A percentile compares a stretch with the other conserved stretches of the same genome.
Conservation (phyloP, 495 filamentous ascomycete genomes). For the Rhypophila decipiens region DNA sequence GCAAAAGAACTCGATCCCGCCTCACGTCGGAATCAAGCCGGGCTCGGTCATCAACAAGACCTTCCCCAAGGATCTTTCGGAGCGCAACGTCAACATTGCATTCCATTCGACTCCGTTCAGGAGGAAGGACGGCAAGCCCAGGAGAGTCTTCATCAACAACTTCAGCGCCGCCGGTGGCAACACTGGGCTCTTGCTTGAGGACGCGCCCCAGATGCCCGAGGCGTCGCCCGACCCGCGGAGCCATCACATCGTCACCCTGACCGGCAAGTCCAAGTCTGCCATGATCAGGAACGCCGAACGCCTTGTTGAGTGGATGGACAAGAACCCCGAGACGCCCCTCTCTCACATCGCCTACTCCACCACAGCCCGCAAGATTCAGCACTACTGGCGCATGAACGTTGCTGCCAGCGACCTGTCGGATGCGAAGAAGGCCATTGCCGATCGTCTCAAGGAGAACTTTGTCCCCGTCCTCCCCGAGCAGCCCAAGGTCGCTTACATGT, state of each 20-base stretch:
- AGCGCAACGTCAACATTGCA: slow-evolving; percentile 67
- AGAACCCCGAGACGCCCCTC: slow-evolving; percentile 46
- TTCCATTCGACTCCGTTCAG: slow-evolving; percentile 56
- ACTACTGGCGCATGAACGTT: slow-evolving; percentile 64
- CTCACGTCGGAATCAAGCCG: slow-evolving; percentile 82
- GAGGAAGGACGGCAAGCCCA: slow-evolving; percentile 52
- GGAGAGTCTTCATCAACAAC: slow-evolving; percentile 63
- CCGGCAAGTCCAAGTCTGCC: slow-evolving; percentile 52
- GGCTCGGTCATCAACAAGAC: slow-evolving; percentile 63
- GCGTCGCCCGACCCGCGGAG: slow-evolving; percentile 40
- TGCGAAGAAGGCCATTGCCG: slow-evolving; percentile 33
- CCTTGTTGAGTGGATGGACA: slow-evolving; percentile 47
- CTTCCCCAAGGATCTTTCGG: slow-evolving; percentile 66
- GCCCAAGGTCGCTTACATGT: slow-evolving; percentile 58
- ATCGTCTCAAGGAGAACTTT: slow-evolving; percentile 40
- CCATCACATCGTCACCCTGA: slow-evolving; percentile 49
- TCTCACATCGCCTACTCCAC: slow-evolving; percentile 68
- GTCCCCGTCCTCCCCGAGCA: slow-evolving; percentile 39
- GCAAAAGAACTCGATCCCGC: slow-evolving; percentile 73
- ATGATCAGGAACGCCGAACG: slow-evolving; percentile 47
- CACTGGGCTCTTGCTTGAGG: slow-evolving; percentile 57
- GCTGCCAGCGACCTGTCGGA: slow-evolving; percentile 44
- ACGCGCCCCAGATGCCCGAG: slow-evolving; percentile 31
- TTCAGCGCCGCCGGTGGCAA: slow-evolving; percentile 67
- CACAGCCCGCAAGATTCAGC: slow-evolving; percentile 78